Evolutionary conservation across 306 rosid genomes (phyloP).

Genomic region (Echinosophora koreensis): DNA sequence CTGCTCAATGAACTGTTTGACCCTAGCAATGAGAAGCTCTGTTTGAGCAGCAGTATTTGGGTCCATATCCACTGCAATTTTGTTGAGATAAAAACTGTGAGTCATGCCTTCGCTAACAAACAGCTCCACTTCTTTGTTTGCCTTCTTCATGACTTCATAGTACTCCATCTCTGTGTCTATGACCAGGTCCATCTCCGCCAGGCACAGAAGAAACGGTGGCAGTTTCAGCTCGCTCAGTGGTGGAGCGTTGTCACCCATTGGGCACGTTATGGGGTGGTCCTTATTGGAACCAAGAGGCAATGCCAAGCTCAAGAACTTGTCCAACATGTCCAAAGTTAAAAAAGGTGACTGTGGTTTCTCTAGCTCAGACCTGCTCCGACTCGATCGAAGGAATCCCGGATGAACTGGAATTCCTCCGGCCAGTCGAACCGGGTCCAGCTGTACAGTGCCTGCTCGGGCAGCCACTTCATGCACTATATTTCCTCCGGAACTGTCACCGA

Average conservation of each 20-base stretch:
- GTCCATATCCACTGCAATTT: conserved; percentile 57
- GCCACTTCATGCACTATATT: conserved; percentile 69
- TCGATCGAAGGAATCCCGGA: conserved; percentile 57
- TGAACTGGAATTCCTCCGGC: conserved; percentile 69
- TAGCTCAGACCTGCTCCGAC: conserved; percentile 71
- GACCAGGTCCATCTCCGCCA: conserved; percentile 67
- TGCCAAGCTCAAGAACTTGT: conserved; percentile 59
- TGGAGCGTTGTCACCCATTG: conserved; percentile 57
- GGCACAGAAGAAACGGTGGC: conserved; percentile 66
- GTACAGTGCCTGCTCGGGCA: conserved; percentile 44
- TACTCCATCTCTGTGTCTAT: conserved; percentile 66
- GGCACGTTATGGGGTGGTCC: conserved; percentile 78
- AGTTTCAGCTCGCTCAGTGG: conserved; percentile 51
- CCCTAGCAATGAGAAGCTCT: conserved; percentile 45
- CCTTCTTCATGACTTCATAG: conserved; percentile 73
- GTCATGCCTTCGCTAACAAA: conserved; percentile 52
- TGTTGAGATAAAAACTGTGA: conserved; percentile 67
- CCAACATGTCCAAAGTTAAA: conserved; percentile 70
- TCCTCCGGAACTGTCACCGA: conserved; percentile 78
- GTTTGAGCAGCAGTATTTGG: conserved; percentile 56
- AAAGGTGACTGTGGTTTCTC: conserved; percentile 67
- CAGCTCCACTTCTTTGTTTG: conserved; percentile 63
- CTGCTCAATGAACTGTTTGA: conserved; percentile 56
- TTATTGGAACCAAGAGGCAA: conserved; percentile 61
- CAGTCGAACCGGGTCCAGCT: conserved; percentile 45